These are phyloP conservation scores for Pistacia vera DNA, from an alignment of 345 rosid species.

Conservation along the genomic window DNA sequence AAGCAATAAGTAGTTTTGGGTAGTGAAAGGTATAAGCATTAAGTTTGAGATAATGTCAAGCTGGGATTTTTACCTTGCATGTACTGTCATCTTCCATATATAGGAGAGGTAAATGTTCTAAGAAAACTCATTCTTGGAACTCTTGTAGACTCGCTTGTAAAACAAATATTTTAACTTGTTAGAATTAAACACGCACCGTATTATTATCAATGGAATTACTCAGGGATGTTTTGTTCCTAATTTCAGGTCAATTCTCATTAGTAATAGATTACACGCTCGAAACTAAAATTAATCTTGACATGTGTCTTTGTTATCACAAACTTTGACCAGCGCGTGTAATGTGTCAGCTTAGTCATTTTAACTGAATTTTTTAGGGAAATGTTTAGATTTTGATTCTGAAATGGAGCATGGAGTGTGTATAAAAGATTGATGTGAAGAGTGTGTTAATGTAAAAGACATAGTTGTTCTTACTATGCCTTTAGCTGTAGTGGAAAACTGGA, in stretches of 20 bases:
- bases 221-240: too few relatives aligned
- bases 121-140: background rate
- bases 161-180: too few relatives aligned
- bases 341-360: background rate
- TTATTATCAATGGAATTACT: too few relatives aligned
- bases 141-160: background rate
- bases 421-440: background rate
- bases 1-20: background rate
- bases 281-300: background rate
- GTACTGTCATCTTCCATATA: background rate
- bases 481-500: background rate
- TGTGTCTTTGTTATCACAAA: background rate
- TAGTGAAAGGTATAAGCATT: background rate
- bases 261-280: too few relatives aligned
- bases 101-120: background rate
- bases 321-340: background rate
- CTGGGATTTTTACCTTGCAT: background rate
- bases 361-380: background rate
- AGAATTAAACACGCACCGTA: too few relatives aligned
- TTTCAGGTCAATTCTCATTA: too few relatives aligned
- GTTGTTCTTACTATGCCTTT: too few relatives aligned
- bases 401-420: background rate
- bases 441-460: background rate
- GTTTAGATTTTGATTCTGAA: slow-evolving; percentile 1
- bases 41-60: background rate